A percentile compares a stretch with the other conserved stretches of the same genome.
Evolutionary conservation across 495 filamentous ascomycete species (phyloP).

Genomic region (Aspergillus affinis): DNA sequence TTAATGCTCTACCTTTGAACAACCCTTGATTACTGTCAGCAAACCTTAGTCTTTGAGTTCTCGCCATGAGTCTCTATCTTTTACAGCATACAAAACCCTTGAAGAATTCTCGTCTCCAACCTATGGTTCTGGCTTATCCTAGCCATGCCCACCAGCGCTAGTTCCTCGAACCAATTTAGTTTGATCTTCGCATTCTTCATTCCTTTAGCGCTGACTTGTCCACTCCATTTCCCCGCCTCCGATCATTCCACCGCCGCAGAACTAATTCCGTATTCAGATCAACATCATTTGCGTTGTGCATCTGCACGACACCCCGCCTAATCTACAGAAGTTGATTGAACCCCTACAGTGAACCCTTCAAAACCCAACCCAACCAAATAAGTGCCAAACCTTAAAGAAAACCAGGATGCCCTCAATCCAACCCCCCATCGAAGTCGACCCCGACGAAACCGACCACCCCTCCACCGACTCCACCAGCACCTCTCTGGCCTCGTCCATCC

Average conservation of each 20-base stretch:
- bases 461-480: constrained; percentile 8
- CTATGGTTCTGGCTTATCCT: neutral
- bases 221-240: neutral
- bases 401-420: too few species aligned
- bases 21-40: too few species aligned
- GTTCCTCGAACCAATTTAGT: neutral
- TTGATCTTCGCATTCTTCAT: neutral
- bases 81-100: too few species aligned
- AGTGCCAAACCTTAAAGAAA: too few species aligned
- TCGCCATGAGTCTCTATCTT: too few species aligned
- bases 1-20: too few species aligned
- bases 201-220: neutral
- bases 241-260: neutral
- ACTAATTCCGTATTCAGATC: neutral
- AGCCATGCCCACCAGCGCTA: neutral
- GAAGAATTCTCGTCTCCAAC: too few species aligned
- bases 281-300: neutral
- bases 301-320: neutral
- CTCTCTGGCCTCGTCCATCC: constrained; percentile 28
- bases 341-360: too few species aligned
- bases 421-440: neutral
- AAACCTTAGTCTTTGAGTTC: too few species aligned
- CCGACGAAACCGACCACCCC: neutral
- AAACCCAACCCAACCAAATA: too few species aligned
- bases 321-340: too few species aligned